These are phyloP conservation scores for Castanea mollissima DNA, from an alignment of 306 rosid species.

Conservation along the genomic window DNA sequence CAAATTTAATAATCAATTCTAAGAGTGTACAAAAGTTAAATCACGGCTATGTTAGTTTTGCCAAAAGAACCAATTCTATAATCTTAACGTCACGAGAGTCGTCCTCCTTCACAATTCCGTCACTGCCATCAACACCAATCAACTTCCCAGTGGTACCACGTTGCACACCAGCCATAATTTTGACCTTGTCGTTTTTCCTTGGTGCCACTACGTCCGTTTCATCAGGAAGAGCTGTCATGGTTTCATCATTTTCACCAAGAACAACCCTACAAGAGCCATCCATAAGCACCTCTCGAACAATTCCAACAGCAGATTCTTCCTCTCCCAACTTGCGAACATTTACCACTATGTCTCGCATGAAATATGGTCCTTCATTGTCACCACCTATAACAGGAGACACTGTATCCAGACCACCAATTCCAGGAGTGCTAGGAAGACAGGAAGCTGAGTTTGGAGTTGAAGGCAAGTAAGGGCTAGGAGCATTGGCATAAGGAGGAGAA, in stretches of 20 bases:
- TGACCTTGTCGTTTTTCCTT: conserved; percentile 73
- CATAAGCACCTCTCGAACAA: conserved; percentile 42
- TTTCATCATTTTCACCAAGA: conserved; percentile 79
- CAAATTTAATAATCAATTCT: no score
- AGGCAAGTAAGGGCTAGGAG: conserved; percentile 97
- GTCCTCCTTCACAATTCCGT: conserved; percentile 93
- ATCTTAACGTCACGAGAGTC: conserved; percentile 91
- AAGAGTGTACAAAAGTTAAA: not conserved
- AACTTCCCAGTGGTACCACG: conserved; percentile 95
- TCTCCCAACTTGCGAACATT: not conserved
- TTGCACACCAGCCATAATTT: conserved; percentile 78
- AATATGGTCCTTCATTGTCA: conserved; percentile 85
- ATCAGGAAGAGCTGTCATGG: conserved; percentile 52
- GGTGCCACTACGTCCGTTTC: conserved; percentile 86
- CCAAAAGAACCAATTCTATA: conserved; percentile 73
- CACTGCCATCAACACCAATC: conserved; percentile 98
- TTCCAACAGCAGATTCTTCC: not conserved
- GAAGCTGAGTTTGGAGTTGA: conserved; percentile 95
- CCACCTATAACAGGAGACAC: conserved; percentile 97
- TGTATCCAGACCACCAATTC: conserved; percentile 89
- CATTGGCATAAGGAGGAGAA: conserved; percentile 68
- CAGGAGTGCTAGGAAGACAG: conserved; percentile 98
- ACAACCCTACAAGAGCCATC: conserved; percentile 79
- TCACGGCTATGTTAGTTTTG: conserved; percentile 68
- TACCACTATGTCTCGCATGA: conserved; percentile 60